A percentile compares a stretch with the other conserved stretches of the same genome.
Conservation (phyloP, 2,329 filamentous ascomycete species). For the Tolypocladium cylindrosporum region DNA sequence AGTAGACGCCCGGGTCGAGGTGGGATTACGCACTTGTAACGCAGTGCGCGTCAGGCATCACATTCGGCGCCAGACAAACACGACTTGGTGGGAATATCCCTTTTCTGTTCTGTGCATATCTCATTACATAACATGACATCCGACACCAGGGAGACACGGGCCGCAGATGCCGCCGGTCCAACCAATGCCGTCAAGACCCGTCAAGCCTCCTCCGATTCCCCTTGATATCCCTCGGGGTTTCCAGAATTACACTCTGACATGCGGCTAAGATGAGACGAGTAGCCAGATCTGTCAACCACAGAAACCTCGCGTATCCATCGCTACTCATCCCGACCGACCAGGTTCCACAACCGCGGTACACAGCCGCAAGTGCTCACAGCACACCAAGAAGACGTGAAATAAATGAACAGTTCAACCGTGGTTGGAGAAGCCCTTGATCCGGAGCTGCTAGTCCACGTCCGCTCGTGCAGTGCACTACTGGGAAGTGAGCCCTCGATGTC, state of each 20-base stretch:
- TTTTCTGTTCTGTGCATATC: too few relatives aligned
- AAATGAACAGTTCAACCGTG: not conserved
- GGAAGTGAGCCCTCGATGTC: not conserved
- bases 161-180: too few relatives aligned
- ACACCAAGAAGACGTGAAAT: not conserved
- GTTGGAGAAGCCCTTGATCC: too few relatives aligned
- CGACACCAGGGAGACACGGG: too few relatives aligned
- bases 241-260: slow-evolving; percentile 1
- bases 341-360: not conserved
- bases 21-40: too few relatives aligned
- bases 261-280: slow-evolving; percentile 1
- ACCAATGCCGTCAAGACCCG: not conserved
- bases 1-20: too few relatives aligned
- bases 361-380: not conserved
- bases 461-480: not conserved
- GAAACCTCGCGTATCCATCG: not conserved
- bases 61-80: too few relatives aligned
- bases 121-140: too few relatives aligned
- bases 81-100: too few relatives aligned
- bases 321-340: not conserved
- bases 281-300: slow-evolving; percentile 1
- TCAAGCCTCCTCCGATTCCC: not conserved
- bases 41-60: too few relatives aligned
- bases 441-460: not conserved
- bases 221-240: not conserved